phyloP scores from a whole-genome alignment of 108 stramenopile genomes.

The Cyclotella sp. region DNA sequence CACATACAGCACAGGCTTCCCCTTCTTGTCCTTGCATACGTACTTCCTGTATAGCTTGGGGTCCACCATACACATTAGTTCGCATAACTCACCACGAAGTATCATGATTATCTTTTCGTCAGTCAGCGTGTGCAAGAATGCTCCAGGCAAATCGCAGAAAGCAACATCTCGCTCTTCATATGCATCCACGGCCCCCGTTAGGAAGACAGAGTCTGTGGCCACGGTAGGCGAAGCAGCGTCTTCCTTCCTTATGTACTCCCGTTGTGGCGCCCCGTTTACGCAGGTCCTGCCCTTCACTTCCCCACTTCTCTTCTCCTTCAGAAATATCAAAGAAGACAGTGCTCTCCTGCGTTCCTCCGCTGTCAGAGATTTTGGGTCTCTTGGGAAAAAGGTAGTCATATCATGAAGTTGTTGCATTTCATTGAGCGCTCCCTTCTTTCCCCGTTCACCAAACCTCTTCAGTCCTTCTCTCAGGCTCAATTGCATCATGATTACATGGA shows the following conservation, averaged over 20 bases:
- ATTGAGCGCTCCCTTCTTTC: conserved; percentile 28
- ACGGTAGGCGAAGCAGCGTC: conserved; percentile 24
- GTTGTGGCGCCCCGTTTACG: conserved; percentile 30
- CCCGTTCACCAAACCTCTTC: conserved; percentile 17
- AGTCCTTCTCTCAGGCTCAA: not conserved
- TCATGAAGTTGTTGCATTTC: conserved; percentile 57
- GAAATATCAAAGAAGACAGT: no score
- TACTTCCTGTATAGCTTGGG: conserved; percentile 2
- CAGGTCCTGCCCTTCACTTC: conserved; percentile 44
- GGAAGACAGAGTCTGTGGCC: conserved; percentile 23
- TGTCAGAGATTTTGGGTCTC: conserved; percentile 23
- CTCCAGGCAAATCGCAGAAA: conserved; percentile 19
- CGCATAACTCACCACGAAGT: conserved; percentile 3
- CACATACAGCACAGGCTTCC: conserved; percentile 44
- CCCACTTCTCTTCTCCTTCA: conserved; percentile 12
- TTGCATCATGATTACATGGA: not conserved
- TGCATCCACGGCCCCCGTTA: conserved; percentile 5
- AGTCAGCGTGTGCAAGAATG: conserved; percentile 4
- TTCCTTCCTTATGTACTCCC: not conserved
- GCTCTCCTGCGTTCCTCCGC: conserved; percentile 30
- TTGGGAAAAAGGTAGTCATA: conserved; percentile 29
- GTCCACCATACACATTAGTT: not conserved
- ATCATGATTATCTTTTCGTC: conserved; percentile 36
- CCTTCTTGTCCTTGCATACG: not conserved
- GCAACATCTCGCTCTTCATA: conserved; percentile 14